Base-by-base conservation (phyloP, 192 early-diverging fungal species). In the Umbelopsis ramanniana region DNA sequence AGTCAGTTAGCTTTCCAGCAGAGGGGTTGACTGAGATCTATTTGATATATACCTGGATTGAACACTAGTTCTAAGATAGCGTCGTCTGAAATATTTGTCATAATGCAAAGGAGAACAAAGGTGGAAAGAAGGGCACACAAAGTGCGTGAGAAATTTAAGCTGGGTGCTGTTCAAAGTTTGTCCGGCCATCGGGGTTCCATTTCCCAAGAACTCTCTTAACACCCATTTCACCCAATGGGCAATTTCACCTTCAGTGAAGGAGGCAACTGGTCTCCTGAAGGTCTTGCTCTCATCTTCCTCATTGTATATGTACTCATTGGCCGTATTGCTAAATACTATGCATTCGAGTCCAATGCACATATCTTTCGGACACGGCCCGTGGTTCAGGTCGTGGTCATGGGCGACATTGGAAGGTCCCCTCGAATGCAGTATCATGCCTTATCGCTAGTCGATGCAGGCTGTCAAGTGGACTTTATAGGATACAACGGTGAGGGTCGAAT, bases 341-440 rank as follows among this genome's bases (percentile, higher is more conserved):
- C 71, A 4, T 72, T 72, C 40, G 71, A 72, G 37, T 60, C 48
- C 38, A 55, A 57, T 26, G 45, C 50, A 9, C 52, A 52, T n/a
- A 46, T 72, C 17, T 46, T 72, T 29, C 75, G 79, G n/a, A 63
- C 66, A 22, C 66, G 71, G 23, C 68, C 71, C 2, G 57, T 77
- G 21, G 79, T 77, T 0, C 79, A 81, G 48, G 76, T 89, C 33
- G 79, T 95, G 9, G 94, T 96, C 4, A 79, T 96, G 24, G 94
- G 94, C 5, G 94, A 96, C 67, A 87, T 95, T 76, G 93, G 93
- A 7, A 83, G 92, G 55, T 93, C 92, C 15, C 96, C 97, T 14
- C 89, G 96, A n/a, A 98, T 96, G 91, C 87, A 92, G 67, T 90
- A 94, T 72, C 97, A 99, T 78, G 94, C 94, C 46, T 71, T 92